Base-by-base conservation (phyloP, 768 basidiomycete genomes). In the Pleurotus salmoneostramineus region DNA sequence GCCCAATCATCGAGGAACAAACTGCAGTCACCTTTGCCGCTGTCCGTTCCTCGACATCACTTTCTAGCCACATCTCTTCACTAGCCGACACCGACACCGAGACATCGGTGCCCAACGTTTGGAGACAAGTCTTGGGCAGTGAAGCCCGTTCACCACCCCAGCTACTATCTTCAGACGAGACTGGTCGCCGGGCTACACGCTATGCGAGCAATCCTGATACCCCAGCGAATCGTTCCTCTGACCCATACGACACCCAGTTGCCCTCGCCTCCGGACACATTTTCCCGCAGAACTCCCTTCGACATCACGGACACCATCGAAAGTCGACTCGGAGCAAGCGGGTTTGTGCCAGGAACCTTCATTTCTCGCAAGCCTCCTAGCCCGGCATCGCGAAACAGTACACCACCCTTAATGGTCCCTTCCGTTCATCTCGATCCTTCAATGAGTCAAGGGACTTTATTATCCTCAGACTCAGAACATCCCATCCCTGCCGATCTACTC, bases 11-110 rank as follows among this genome's bases (percentile, higher is more conserved):
- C 27, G 52, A 55, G 12, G 52, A 55, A 15, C 52, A 55, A 31
- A 44, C 52, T 11, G 52, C 52, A 6, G 52, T 55, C 40, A 55
- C 52, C 36, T 55, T 55, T 17, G 52, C 52, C n/a, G 52, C 52
- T 7, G 10, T 40, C 8, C 52, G 17, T n/a, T 55, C 52, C 7
- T 21, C 15, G 6, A 55, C 52, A 10, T 55, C 52, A 42, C 34
- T 42, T 27, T 55, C 52, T 10, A 55, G 52, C 40, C 37, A 55
- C 40, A n/a, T 55, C 17, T 42, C 52, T 11, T 44, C 52, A 12
- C 52, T 55, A 6, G 52, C 21, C 15, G 27, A n/a, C 32, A 55
- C 37, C 40, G 52, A 31, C 14, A 37, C 37, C 21, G 52, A 40
- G 6, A 55, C 52, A 31, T 55, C 37, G 4, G 43, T n/a, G 15